phyloP scores from a whole-genome alignment of 495 filamentous ascomycete species.

The Melanomma pulvis-pyrius region DNA sequence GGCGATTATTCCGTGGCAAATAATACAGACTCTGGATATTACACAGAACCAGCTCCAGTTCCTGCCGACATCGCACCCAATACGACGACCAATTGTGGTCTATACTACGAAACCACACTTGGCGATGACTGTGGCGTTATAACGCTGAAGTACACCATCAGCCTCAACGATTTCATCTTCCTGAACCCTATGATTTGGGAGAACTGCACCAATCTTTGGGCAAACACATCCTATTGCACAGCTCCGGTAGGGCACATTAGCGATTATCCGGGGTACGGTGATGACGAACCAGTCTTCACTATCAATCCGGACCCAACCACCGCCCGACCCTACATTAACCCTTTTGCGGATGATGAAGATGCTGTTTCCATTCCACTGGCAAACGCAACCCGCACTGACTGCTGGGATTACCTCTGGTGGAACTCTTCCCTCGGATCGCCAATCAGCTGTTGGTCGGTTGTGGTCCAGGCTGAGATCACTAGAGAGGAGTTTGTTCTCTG shows the following conservation, averaged over 20 bases:
- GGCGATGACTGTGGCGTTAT: conserved; percentile 44
- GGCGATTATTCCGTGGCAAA: neutral
- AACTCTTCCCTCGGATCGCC: conserved; percentile 7
- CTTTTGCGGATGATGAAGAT: too few relatives aligned
- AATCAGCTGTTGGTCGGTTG: neutral
- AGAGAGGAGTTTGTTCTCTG: conserved; percentile 1
- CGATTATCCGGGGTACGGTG: conserved; percentile 2
- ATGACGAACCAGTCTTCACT: neutral
- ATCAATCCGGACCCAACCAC: conserved; percentile 7
- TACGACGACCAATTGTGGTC: conserved; percentile 29
- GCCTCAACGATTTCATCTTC: conserved; percentile 39
- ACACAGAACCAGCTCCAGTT: neutral
- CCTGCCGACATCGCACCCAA: neutral
- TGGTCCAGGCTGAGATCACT: neutral
- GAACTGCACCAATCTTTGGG: conserved; percentile 43
- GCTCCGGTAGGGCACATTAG: conserved; percentile 39
- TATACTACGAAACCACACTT: neutral
- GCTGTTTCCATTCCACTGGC: conserved; percentile 29
- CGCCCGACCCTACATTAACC: conserved; percentile 8
- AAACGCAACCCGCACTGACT: conserved; percentile 34
- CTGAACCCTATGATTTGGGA: conserved; percentile 41
- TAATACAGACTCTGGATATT: neutral
- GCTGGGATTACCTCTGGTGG: conserved; percentile 27
- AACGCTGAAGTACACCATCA: conserved; percentile 36
- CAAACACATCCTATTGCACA: conserved; percentile 40